These are phyloP conservation scores for Pythium brachiatum DNA, from an alignment of 352 stramenopile species.

Conservation along the genomic window DNA sequence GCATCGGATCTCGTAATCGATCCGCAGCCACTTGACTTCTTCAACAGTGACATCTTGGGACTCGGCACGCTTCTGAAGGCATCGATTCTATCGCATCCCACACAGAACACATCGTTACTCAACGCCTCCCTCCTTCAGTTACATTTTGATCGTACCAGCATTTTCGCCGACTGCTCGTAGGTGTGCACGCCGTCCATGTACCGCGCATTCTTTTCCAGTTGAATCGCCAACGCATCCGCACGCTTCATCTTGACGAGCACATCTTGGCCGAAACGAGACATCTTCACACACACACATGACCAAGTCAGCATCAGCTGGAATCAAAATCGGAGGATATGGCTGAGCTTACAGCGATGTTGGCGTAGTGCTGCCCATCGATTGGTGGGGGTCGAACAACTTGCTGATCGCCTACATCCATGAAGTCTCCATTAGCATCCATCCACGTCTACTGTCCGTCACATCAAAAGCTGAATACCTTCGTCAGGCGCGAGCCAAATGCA, in stretches of 20 bases:
- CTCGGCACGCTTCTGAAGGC: conserved; percentile 62
- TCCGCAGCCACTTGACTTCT: conserved; percentile 61
- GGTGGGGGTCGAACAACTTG: conserved; percentile 51
- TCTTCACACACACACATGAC: conserved; percentile 21
- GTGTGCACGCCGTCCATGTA: conserved; percentile 75
- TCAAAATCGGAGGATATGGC: not conserved
- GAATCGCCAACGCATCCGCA: conserved; percentile 47
- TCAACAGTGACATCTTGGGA: conserved; percentile 42
- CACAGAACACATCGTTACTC: not conserved
- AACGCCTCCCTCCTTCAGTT: not conserved
- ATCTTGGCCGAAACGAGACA: conserved; percentile 55
- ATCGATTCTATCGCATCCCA: conserved; percentile 36
- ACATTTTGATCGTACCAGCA: conserved; percentile 43
- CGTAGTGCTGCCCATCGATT: conserved; percentile 61
- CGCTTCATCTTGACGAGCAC: conserved; percentile 61
- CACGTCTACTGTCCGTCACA: not conserved
- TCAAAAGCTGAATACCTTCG: conserved; percentile 37
- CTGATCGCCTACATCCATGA: conserved; percentile 39
- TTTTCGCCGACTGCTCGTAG: conserved; percentile 67
- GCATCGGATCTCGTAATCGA: conserved; percentile 77
- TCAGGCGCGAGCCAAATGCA: conserved; percentile 68
- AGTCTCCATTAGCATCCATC: not conserved
- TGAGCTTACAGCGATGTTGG: conserved; percentile 43
- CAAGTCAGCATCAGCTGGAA: not conserved
- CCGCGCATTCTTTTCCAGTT: conserved; percentile 56